phyloP scores from a whole-genome alignment of 306 rosid species.

The Quercus dentata region DNA sequence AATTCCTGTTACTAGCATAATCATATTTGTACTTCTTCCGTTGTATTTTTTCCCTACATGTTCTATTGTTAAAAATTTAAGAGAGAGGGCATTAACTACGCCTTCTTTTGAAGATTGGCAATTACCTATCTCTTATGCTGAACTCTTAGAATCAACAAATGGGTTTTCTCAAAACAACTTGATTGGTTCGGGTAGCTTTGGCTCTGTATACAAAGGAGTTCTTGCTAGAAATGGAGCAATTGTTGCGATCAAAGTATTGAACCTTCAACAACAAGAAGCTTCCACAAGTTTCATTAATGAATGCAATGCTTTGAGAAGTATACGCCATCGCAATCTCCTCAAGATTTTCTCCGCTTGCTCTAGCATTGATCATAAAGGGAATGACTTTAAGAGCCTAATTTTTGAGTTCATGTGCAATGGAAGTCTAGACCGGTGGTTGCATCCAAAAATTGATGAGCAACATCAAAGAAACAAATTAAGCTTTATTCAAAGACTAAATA shows the following conservation, averaged over 20 bases:
- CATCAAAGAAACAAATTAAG: background rate
- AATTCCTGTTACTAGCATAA: conserved; percentile 20
- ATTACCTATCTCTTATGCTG: conserved; percentile 28
- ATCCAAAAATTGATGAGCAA: background rate
- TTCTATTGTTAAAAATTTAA: background rate
- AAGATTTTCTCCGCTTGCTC: conserved; percentile 36
- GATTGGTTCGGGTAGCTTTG: conserved; percentile 39
- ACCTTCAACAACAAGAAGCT: conserved; percentile 7
- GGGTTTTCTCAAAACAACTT: conserved; percentile 34
- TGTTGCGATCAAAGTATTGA: conserved; percentile 37
- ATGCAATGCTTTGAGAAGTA: conserved; percentile 22
- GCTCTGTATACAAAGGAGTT: conserved; percentile 39
- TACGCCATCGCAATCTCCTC: conserved; percentile 39
- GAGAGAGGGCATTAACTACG: background rate
- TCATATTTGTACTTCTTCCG: conserved; percentile 9
- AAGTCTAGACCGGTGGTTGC: background rate
- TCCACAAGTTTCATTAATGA: background rate
- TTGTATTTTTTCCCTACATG: conserved; percentile 13
- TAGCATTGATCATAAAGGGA: conserved; percentile 34
- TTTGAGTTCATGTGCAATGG: conserved; percentile 18
- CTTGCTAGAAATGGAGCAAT: conserved; percentile 9
- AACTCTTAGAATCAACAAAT: conserved; percentile 23
- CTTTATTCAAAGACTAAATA: background rate
- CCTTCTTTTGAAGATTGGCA: background rate
- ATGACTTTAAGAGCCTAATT: conserved; percentile 36